Conservation (phyloP, 495 filamentous ascomycete genomes). For the Neurospora cerealis region DNA sequence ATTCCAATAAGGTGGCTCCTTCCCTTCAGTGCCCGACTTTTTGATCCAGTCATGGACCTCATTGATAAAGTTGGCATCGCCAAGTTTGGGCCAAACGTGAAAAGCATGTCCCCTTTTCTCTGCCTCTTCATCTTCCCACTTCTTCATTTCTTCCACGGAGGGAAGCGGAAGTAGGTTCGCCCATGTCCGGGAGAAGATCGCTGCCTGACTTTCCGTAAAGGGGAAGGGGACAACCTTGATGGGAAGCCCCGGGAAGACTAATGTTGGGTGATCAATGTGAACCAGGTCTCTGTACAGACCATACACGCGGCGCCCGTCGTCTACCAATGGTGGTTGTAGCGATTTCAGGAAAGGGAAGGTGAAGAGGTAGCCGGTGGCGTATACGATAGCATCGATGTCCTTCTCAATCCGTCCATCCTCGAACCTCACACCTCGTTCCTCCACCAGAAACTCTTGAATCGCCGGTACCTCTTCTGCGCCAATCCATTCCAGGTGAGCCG, state of each 20-base stretch:
- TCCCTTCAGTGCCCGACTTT: constrained; percentile 39
- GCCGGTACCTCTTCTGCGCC: constrained; percentile 28
- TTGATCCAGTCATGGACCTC: constrained; percentile 51
- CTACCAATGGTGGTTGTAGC: constrained; percentile 46
- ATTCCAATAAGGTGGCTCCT: constrained; percentile 57
- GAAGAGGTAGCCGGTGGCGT: constrained; percentile 68
- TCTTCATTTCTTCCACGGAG: constrained; percentile 46
- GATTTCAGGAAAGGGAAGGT: constrained; percentile 60
- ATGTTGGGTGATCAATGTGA: constrained; percentile 61
- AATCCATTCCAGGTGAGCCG: constrained; percentile 18
- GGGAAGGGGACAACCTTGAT: constrained; percentile 81
- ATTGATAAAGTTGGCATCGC: constrained; percentile 73
- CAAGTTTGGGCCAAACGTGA: constrained; percentile 53
- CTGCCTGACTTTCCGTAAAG: constrained; percentile 65
- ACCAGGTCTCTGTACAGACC: constrained; percentile 72
- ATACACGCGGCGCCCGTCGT: constrained; percentile 55
- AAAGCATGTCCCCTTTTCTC: constrained; percentile 28
- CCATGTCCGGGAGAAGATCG: constrained; percentile 68
- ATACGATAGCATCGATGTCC: constrained; percentile 57
- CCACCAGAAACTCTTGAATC: constrained; percentile 32
- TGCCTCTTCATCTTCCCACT: constrained; percentile 40
- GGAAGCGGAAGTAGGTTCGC: constrained; percentile 58
- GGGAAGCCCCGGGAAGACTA: constrained; percentile 66
- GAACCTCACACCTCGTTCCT: constrained; percentile 27
- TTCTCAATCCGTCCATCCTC: constrained; percentile 37